phyloP scores from a whole-genome alignment of 208 protist genomes.

The Phytomonas sp. region DNA sequence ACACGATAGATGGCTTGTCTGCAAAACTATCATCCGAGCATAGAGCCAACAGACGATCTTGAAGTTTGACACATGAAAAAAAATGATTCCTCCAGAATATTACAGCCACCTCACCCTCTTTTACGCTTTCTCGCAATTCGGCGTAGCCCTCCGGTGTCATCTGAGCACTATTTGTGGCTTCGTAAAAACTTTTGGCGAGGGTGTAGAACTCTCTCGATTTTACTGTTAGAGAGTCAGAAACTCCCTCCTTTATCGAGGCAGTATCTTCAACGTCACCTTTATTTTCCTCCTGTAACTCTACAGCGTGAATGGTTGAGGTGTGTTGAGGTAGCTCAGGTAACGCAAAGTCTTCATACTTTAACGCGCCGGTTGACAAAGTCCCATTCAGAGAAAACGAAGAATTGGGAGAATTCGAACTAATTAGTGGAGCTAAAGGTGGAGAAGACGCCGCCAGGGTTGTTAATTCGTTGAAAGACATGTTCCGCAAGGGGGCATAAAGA shows the following conservation, averaged over 20 bases:
- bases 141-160: conserved; percentile 7
- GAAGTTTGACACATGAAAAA: conserved; percentile 32
- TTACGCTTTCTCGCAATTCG: conserved; percentile 8
- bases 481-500: conserved; percentile 19
- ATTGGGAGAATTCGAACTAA: neutral
- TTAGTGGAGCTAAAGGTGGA: conserved; percentile 1
- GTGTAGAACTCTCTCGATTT: conserved; percentile 1
- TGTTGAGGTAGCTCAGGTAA: neutral
- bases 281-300: neutral
- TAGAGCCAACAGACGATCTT: conserved; percentile 21
- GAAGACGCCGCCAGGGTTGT: conserved; percentile 17
- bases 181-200: conserved; percentile 9
- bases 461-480: conserved; percentile 44
- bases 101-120: conserved; percentile 31
- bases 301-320: neutral
- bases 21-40: conserved; percentile 36
- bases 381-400: neutral
- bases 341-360: neutral
- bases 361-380: neutral
- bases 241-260: neutral
- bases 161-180: conserved; percentile 7
- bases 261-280: neutral
- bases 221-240: neutral
- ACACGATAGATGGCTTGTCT: conserved; percentile 29
- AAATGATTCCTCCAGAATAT: conserved; percentile 55